Conservation (phyloP, 768 basidiomycete species). For the Rhodosporidiobolus sp. region DNA sequence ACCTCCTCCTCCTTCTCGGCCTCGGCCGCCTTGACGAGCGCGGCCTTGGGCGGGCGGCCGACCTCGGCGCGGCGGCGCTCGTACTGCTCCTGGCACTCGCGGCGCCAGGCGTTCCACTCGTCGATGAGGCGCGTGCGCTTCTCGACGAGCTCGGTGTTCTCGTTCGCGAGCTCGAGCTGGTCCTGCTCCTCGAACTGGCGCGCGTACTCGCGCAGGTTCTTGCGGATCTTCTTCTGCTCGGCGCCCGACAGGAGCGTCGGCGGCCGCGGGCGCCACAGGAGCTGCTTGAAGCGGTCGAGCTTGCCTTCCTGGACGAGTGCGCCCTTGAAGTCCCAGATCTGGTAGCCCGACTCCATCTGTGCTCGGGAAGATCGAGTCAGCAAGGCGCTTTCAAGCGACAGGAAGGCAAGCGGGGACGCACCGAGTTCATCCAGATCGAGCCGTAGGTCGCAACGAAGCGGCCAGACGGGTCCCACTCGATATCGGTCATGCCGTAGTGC, state of each 20-base stretch:
- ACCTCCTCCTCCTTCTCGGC: constrained; percentile 88
- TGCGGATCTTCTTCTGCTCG: constrained; percentile 77
- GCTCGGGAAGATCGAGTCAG: constrained; percentile 13
- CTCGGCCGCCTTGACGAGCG: constrained; percentile 54
- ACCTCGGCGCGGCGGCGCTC: constrained; percentile 57
- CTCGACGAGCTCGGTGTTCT: constrained; percentile 87
- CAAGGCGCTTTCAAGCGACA: not conserved
- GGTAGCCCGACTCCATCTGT: constrained; percentile 93
- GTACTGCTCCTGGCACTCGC: constrained; percentile 64
- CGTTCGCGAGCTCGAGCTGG: constrained; percentile 87
- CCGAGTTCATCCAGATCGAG: constrained; percentile 90
- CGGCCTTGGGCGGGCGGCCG: constrained; percentile 39
- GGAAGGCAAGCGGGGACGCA: constrained; percentile 51
- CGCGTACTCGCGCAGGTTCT: constrained; percentile 86
- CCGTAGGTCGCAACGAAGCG: constrained; percentile 89
- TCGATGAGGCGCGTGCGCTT: constrained; percentile 86
- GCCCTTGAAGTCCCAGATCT: constrained; percentile 98
- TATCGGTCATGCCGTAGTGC: constrained; percentile 95
- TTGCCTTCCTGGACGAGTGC: constrained; percentile 77
- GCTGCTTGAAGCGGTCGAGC: constrained; percentile 95
- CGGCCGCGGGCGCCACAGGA: constrained; percentile 97
- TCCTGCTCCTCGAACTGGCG: constrained; percentile 94
- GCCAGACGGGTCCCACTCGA: constrained; percentile 97
- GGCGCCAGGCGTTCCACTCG: constrained; percentile 98
- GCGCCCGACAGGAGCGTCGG: constrained; percentile 80